phyloP scores from a whole-genome alignment of 257 asterid genomes.

The Nicotiana sylvestris region DNA sequence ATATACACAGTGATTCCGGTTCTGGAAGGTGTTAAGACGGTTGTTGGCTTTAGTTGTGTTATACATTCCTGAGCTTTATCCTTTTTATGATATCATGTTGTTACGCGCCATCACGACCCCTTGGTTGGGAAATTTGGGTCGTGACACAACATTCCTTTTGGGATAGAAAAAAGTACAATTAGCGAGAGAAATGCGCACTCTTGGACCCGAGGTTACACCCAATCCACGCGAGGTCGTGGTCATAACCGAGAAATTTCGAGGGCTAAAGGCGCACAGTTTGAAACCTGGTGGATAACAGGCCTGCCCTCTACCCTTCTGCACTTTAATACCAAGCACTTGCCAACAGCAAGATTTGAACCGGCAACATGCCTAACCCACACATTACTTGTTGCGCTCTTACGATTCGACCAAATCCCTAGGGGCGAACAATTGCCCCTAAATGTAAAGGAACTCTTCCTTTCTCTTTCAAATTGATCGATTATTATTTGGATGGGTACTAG shows the following conservation, averaged over 20 bases:
- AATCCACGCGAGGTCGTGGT: not conserved
- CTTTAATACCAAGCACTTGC: not conserved
- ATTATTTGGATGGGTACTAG: not conserved
- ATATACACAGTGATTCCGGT: no score
- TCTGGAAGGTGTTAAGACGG: no score
- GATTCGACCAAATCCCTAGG: not conserved
- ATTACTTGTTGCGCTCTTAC: not conserved
- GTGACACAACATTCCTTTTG: no score
- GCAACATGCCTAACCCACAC: not conserved
- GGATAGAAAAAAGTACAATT: not conserved
- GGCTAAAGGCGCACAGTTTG: not conserved
- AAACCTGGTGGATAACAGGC: not conserved
- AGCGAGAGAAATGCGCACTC: not conserved
- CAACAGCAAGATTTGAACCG: not conserved
- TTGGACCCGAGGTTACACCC: not conserved
- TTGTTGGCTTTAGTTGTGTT: no score
- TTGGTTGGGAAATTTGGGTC: no score
- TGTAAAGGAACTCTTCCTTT: conserved; percentile 6
- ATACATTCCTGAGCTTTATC: no score
- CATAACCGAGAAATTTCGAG: not conserved
- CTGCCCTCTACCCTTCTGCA: not conserved
- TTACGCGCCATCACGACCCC: no score
- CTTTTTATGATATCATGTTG: no score
- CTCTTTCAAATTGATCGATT: not conserved
- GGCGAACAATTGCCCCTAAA: not conserved